Conservation (phyloP, 2,329 filamentous ascomycete genomes). For the Cladophialophora psammophila region DNA sequence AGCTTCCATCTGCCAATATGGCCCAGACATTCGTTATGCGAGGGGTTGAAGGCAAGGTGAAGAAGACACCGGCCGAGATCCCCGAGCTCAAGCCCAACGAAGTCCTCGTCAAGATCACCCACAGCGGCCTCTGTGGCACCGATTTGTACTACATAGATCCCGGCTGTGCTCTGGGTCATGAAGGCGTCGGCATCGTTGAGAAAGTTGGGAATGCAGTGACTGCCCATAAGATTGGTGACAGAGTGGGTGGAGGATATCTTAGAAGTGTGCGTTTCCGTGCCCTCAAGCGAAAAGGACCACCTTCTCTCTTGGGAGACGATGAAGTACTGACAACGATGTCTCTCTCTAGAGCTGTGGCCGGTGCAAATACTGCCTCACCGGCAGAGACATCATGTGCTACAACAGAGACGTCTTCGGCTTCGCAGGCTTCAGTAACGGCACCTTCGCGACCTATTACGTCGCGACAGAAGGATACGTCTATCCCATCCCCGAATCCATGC, state of each 20-base stretch:
- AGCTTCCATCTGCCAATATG: constrained; percentile 31
- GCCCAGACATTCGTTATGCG: constrained; percentile 23
- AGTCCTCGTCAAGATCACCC: constrained; percentile 33
- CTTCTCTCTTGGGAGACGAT: not conserved
- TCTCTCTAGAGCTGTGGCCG: constrained; percentile 47
- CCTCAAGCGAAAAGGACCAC: no score
- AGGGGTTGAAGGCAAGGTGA: constrained; percentile 21
- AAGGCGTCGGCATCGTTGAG: constrained; percentile 39
- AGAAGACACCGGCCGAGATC: constrained; percentile 14
- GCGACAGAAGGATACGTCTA: constrained; percentile 50
- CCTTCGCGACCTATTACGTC: constrained; percentile 48
- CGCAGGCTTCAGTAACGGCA: constrained; percentile 47
- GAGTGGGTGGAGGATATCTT: constrained; percentile 27
- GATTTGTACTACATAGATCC: constrained; percentile 26
- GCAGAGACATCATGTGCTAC: constrained; percentile 43
- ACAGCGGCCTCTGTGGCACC: constrained; percentile 34
- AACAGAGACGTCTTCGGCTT: constrained; percentile 48
- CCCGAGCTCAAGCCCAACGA: constrained; percentile 28
- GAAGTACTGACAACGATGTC: not conserved
- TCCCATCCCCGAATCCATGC: constrained; percentile 42
- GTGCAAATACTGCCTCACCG: constrained; percentile 46
- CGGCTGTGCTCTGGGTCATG: constrained; percentile 38
- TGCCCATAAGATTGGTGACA: constrained; percentile 20
- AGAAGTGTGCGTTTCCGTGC: constrained; percentile 10
- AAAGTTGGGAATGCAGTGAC: constrained; percentile 33